phyloP scores from a whole-genome alignment of 1,284 basidiomycete species.

The Chalciporus sp. region DNA sequence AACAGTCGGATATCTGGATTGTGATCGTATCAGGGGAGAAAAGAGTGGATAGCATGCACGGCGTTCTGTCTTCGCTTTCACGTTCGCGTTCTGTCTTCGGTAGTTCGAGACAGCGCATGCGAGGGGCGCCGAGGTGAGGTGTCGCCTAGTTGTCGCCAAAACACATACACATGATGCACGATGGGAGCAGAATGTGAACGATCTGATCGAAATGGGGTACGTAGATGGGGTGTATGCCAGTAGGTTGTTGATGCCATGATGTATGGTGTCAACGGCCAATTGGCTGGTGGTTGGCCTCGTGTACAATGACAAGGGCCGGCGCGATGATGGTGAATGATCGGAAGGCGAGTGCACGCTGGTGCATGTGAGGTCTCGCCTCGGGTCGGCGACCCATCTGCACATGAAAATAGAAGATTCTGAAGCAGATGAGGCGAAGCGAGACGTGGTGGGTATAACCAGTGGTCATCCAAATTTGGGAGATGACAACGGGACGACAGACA shows the following conservation, averaged over 20 bases:
- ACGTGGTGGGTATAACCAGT: background rate
- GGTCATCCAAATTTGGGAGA: background rate
- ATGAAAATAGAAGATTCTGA: background rate
- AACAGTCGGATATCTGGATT: too few species aligned
- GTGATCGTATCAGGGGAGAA: too few species aligned
- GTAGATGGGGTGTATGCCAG: constrained; percentile 1
- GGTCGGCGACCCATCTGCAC: background rate
- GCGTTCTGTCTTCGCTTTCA: background rate
- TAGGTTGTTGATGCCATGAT: background rate
- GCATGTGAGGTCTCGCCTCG: background rate
- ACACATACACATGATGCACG: background rate
- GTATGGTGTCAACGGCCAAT: background rate
- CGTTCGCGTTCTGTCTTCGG: background rate
- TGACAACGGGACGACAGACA: background rate
- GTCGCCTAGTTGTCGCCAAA: background rate
- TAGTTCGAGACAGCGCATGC: background rate
- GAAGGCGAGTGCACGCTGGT: too few species aligned
- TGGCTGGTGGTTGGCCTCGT: background rate
- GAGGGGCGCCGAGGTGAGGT: background rate
- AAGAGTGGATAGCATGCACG: background rate
- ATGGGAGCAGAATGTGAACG: background rate
- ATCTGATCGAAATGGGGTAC: constrained; percentile 3
- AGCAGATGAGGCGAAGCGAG: background rate
- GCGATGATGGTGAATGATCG: too few species aligned
- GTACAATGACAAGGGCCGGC: background rate